These are phyloP conservation scores for Blastocystis sp. DNA, from an alignment of 352 stramenopile species.

Conservation along the genomic window DNA sequence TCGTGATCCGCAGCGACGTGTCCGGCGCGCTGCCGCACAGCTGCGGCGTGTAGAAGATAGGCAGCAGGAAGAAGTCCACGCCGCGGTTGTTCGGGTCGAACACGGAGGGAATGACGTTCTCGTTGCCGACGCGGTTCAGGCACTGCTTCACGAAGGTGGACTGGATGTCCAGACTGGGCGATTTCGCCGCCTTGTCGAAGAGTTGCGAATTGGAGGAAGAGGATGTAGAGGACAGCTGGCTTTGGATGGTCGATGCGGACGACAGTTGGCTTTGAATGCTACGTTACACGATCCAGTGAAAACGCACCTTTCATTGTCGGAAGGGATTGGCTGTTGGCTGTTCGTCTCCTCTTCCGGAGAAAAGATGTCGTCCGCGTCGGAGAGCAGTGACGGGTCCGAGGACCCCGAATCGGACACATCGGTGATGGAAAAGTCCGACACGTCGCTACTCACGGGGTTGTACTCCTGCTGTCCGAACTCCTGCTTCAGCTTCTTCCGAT, in stretches of 20 bases:
- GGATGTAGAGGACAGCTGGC: neutral
- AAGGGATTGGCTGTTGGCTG: too few relatives aligned
- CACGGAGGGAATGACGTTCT: slow-evolving; percentile 27
- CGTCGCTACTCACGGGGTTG: neutral
- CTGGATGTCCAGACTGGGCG: neutral
- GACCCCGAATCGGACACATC: slow-evolving; percentile 1
- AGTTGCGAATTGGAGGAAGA: neutral
- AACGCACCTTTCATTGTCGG: neutral
- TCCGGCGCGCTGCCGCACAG: slow-evolving; percentile 28
- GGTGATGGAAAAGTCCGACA: neutral
- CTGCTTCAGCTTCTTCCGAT: neutral
- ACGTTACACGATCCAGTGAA: neutral
- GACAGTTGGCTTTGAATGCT: neutral
- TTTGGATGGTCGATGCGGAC: neutral
- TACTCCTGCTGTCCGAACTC: neutral
- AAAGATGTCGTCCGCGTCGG: neutral
- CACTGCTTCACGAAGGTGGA: slow-evolving; percentile 13
- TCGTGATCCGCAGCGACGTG: slow-evolving; percentile 1
- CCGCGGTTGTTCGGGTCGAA: slow-evolving; percentile 33
- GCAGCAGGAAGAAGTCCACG: slow-evolving; percentile 54
- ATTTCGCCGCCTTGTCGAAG: neutral
- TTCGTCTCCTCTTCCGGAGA: neutral
- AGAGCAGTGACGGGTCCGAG: neutral
- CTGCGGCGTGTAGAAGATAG: slow-evolving; percentile 53
- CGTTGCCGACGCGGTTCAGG: slow-evolving; percentile 15